Percentiles rank a stretch among this genome's conserved stretches.
These are phyloP conservation scores for Metschnikowia drakensbergensis DNA, from an alignment of 805 yeast species.

Conservation along the genomic window DNA sequence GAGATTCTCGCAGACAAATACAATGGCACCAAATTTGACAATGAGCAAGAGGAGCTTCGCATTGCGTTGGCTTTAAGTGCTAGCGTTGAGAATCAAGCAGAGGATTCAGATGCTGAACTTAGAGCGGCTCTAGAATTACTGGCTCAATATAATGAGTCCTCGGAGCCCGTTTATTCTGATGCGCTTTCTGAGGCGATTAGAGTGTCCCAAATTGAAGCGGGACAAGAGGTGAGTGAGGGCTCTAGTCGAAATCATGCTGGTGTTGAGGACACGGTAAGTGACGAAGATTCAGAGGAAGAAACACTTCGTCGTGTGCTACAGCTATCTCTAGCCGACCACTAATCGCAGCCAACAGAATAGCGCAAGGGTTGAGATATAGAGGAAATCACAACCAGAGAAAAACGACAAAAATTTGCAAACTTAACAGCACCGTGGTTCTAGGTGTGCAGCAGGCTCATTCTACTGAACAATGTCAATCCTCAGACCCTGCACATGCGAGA, in stretches of 20 bases:
- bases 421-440: no score
- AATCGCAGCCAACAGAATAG: no score
- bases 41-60: constrained; percentile 26
- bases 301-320: constrained; percentile 17
- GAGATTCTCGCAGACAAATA: constrained; percentile 38
- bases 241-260: not conserved
- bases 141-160: constrained; percentile 1
- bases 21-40: constrained; percentile 39
- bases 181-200: constrained; percentile 8
- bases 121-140: constrained; percentile 12
- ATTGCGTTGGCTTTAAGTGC: constrained; percentile 25
- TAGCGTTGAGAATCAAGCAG: constrained; percentile 11
- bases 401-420: no score
- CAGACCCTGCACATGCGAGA: no score
- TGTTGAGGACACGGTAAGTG: not conserved
- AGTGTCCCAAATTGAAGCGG: constrained; percentile 4
- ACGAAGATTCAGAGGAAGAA: constrained; percentile 18
- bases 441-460: no score
- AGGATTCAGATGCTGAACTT: constrained; percentile 29
- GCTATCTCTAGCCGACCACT: constrained; percentile 15
- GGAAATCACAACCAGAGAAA: no score
- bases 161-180: not conserved
- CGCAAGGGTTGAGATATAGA: no score
- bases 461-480: no score
- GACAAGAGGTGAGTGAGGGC: not conserved